phyloP scores from a whole-genome alignment of 345 rosid genomes.

The Lumnitzera racemosa region DNA sequence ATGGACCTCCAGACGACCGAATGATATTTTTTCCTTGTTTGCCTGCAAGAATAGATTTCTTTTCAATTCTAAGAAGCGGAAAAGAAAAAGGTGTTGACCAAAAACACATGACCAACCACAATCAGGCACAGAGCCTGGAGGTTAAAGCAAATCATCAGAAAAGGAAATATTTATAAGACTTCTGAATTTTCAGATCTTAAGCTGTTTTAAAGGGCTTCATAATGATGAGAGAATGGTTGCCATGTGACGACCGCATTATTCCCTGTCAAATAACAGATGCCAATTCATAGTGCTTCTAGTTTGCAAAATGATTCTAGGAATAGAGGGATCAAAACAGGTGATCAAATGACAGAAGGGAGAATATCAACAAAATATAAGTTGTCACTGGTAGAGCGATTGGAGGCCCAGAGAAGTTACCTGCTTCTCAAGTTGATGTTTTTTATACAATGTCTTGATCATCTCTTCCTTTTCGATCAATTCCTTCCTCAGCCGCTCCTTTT shows the following conservation, averaged over 20 bases:
- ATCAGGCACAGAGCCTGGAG: neutral
- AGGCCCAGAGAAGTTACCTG: conserved; percentile 49
- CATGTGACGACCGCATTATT: neutral
- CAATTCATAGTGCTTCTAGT: too few relatives aligned
- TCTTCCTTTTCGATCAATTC: conserved; percentile 80
- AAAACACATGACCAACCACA: neutral
- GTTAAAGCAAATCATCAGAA: too few relatives aligned
- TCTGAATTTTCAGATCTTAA: too few relatives aligned
- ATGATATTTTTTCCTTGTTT: conserved; percentile 88
- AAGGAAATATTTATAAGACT: too few relatives aligned
- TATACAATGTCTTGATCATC: conserved; percentile 62
- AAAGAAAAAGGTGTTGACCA: neutral
- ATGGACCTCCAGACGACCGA: conserved; percentile 77
- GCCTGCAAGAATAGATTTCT: conserved; percentile 35
- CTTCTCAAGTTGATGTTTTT: conserved; percentile 89
- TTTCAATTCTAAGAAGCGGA: neutral
- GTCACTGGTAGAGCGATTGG: neutral
- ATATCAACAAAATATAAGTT: neutral
- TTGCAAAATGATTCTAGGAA: too few relatives aligned
- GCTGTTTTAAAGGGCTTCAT: too few relatives aligned
- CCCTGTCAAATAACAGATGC: too few relatives aligned
- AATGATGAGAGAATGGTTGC: too few relatives aligned
- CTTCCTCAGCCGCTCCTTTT: conserved; percentile 65
- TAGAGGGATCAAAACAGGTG: neutral
- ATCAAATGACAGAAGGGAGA: neutral